Evolutionary conservation across 805 yeast species (phyloP).

Genomic region (Candida chilensis): DNA sequence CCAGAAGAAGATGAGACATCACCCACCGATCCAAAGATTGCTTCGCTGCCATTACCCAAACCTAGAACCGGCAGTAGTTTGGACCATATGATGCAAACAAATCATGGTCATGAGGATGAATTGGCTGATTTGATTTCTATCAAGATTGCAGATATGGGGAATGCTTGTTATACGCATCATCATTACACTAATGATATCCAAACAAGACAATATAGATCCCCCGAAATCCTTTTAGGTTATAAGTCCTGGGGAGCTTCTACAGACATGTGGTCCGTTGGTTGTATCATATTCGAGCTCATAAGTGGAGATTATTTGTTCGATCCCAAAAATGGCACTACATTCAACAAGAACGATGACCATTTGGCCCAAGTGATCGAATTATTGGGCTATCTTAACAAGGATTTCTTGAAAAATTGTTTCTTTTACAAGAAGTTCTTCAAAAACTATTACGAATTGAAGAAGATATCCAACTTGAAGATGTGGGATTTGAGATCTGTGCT

Average conservation of each 20-base stretch:
- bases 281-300: constrained; percentile 48
- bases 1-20: too few relatives aligned
- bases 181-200: constrained; percentile 65
- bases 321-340: constrained; percentile 41
- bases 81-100: not conserved
- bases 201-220: constrained; percentile 59
- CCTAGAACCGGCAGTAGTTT: constrained; percentile 5
- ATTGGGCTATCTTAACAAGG: constrained; percentile 26
- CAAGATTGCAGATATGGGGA: constrained; percentile 64
- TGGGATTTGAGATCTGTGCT: constrained; percentile 44
- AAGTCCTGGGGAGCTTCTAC: constrained; percentile 53
- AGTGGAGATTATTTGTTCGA: constrained; percentile 58
- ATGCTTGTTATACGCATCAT: constrained; percentile 54
- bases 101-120: constrained; percentile 19
- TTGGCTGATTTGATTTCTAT: constrained; percentile 26
- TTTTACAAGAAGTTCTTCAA: constrained; percentile 31
- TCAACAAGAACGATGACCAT: constrained; percentile 51
- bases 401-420: constrained; percentile 28
- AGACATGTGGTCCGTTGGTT: constrained; percentile 53
- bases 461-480: constrained; percentile 36
- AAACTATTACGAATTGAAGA: constrained; percentile 22
- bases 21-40: too few relatives aligned
- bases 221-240: constrained; percentile 51
- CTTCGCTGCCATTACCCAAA: too few relatives aligned
- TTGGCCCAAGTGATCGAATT: constrained; percentile 54